These are phyloP conservation scores for Peribolospora baueri DNA, from an alignment of 768 basidiomycete genomes.

Conservation along the genomic window DNA sequence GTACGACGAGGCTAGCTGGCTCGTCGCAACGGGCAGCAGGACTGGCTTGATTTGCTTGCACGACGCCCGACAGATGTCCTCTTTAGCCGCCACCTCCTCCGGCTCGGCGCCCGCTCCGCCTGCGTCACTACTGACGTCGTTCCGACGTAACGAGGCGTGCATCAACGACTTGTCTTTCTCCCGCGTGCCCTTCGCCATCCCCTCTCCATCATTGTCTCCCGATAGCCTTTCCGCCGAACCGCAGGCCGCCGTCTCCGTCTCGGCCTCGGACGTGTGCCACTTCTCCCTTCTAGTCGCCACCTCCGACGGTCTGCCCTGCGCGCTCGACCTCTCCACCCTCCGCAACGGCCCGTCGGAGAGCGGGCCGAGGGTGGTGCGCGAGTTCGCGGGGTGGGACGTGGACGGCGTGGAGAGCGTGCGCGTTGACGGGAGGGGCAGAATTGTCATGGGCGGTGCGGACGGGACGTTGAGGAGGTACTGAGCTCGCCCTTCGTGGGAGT, in stretches of 20 bases:
- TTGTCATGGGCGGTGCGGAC: not conserved
- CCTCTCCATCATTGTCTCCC: too few relatives aligned
- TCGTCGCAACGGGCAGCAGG: too few relatives aligned
- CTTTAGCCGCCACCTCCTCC: too few relatives aligned
- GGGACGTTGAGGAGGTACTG: constrained; percentile 4
- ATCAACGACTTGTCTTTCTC: too few relatives aligned
- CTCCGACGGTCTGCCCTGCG: constrained; percentile 6
- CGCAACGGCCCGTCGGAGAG: not conserved
- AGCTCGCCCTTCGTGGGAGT: not conserved
- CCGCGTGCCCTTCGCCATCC: too few relatives aligned
- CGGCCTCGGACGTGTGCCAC: not conserved
- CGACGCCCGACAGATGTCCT: too few relatives aligned
- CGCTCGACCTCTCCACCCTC: not conserved
- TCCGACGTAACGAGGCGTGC: too few relatives aligned
- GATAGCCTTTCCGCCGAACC: not conserved
- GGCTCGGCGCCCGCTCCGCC: too few relatives aligned
- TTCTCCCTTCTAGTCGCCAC: constrained; percentile 2
- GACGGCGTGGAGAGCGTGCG: not conserved
- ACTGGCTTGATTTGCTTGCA: too few relatives aligned
- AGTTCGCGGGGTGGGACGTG: constrained; percentile 6
- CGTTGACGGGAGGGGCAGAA: constrained; percentile 1
- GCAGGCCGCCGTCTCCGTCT: not conserved
- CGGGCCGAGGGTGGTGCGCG: not conserved
- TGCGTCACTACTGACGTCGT: too few relatives aligned
- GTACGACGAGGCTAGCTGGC: too few relatives aligned